Percentiles rank a stretch among this genome's conserved stretches.
Conservation (phyloP, 305 asterid genomes). For the Rubia peregrina region DNA sequence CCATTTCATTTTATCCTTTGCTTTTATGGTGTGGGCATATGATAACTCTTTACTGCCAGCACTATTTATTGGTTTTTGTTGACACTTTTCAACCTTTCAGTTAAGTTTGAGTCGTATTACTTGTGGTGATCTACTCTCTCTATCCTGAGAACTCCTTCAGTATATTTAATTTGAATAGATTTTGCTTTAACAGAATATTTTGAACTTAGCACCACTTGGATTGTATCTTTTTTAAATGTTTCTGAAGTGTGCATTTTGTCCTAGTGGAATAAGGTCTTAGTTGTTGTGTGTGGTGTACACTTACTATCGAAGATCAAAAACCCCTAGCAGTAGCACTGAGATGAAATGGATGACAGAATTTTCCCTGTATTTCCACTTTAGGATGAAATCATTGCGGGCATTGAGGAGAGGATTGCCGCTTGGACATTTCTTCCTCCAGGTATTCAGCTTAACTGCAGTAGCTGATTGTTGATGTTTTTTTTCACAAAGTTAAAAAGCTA, state of each 20-base stretch:
- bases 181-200: neutral
- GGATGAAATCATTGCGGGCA: slow-evolving; percentile 59
- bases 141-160: neutral
- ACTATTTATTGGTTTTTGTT: neutral
- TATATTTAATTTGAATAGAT: neutral
- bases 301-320: neutral
- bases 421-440: slow-evolving; percentile 93
- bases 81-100: neutral
- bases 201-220: neutral
- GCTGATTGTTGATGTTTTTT: neutral
- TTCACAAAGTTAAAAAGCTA: neutral
- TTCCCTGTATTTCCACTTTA: slow-evolving; percentile 19
- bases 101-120: neutral
- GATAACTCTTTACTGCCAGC: neutral
- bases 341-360: neutral
- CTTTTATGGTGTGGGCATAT: neutral
- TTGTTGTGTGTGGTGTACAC: too few species aligned
- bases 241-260: neutral
- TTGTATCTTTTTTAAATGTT: neutral
- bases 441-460: slow-evolving; percentile 17
- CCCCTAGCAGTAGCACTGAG: neutral
- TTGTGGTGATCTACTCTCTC: neutral
- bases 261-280: too few species aligned
- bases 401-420: slow-evolving; percentile 80
- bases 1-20: neutral